phyloP scores from a whole-genome alignment of 2,329 filamentous ascomycete genomes.

The Scedosporium aurantiacum region DNA sequence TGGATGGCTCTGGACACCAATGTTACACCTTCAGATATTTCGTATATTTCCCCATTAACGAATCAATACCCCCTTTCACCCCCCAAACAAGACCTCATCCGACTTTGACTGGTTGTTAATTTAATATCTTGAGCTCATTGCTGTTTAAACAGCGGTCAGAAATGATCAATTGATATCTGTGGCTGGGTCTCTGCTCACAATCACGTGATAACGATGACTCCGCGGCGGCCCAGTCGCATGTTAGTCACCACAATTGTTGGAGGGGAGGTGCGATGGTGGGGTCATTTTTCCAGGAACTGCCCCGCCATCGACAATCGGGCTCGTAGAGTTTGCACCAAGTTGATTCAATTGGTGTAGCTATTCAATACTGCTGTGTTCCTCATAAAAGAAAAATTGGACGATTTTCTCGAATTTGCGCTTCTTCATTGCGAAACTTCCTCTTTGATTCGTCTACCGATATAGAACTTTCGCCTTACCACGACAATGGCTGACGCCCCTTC shows the following conservation, averaged over 20 bases:
- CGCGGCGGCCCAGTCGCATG: neutral
- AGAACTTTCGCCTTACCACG: neutral
- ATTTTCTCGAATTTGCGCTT: neutral
- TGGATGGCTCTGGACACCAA: too few relatives aligned
- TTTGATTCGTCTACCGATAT: neutral
- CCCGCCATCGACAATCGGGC: neutral
- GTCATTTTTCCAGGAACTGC: neutral
- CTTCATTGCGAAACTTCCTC: neutral
- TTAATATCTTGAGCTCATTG: too few relatives aligned
- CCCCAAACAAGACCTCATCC: too few relatives aligned
- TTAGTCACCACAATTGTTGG: neutral
- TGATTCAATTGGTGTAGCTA: neutral
- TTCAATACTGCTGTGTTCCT: neutral
- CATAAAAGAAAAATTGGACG: neutral
- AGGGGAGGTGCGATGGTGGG: neutral
- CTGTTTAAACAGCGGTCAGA: too few relatives aligned
- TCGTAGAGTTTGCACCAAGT: neutral
- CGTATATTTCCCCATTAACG: too few relatives aligned
- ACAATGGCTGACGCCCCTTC: conserved; percentile 22
- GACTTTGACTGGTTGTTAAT: too few relatives aligned
- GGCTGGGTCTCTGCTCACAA: neutral
- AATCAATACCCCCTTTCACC: too few relatives aligned
- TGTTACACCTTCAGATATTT: too few relatives aligned
- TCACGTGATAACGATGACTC: neutral
- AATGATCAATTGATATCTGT: too few relatives aligned